Evolutionary conservation across 768 basidiomycete species (phyloP), one percentile per base, ranked within the genome.

Genomic region (Cystofilobasidium bisporidii): DNA sequence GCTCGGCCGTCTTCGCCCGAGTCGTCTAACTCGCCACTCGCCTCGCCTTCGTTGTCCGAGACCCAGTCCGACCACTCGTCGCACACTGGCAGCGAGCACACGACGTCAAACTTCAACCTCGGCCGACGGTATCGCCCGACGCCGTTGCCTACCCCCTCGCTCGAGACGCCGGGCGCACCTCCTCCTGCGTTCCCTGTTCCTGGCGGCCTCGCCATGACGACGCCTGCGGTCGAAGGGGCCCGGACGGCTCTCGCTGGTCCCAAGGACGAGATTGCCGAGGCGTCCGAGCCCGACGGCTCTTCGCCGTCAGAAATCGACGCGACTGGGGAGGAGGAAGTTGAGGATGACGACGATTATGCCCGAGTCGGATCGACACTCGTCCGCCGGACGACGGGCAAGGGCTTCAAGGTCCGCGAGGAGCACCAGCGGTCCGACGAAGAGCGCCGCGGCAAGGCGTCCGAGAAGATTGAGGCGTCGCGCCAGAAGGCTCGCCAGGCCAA

Each of bases 71-170:
- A 43, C 8, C 11, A 8, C 3, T 43, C 26, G 48, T 53, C 50
- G n/a, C 11, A 53, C 24, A 8, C 12, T 14, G 53, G 8, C 30
- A 20, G 53, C 53, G 30, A 56, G 18, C 53, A 56, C 53, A 56
- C 53, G 30, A 56, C 53, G 18, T 56, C 53, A 9, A 56, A 56
- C 53, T 56, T 56, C 30, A 56, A 56, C 53, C 53, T 56, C 53
- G 53, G 53, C 53, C 6, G 30, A 8, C 53, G 53, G 12, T 56
- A 56, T 17, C 53, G 53, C 18, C 53, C 53, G 14, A 56, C 53
- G 14, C 53, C 53, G 15, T 30, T 56, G 15, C 53, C 53, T 9
- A 56, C 53, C 28, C 53, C 53, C 5, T 1, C 28, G 10, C 15
- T 28, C 53, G 53, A 56, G 53, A 18, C 53, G 53, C 28, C 26